Evolutionary conservation across 352 stramenopile species (phyloP).

Genomic region (Nothophytophthora sp.): DNA sequence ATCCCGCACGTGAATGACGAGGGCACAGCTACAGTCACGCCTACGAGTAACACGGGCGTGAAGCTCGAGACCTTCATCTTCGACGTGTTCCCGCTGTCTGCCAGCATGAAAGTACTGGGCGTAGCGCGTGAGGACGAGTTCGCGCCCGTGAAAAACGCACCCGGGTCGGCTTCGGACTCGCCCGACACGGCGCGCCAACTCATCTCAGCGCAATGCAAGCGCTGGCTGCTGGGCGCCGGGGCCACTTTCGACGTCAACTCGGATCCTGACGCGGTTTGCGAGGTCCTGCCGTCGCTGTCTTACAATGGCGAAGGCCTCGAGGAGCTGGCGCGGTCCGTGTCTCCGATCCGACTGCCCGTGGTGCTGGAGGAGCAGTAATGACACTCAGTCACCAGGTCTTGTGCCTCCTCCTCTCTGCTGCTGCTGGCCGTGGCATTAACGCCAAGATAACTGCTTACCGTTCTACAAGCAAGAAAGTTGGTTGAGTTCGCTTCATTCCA

Average conservation of each 20-base stretch:
- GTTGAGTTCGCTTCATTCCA: too few relatives aligned
- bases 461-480: too few relatives aligned
- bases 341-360: slow-evolving; percentile 43
- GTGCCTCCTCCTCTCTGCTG: too few relatives aligned
- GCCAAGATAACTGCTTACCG: too few relatives aligned
- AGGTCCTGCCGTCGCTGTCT: slow-evolving; percentile 80
- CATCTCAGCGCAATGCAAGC: slow-evolving; percentile 54
- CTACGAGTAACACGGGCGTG: slow-evolving; percentile 85
- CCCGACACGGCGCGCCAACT: slow-evolving; percentile 74
- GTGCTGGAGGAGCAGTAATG: too few relatives aligned
- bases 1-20: slow-evolving; percentile 84
- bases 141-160: slow-evolving; percentile 89
- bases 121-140: slow-evolving; percentile 91
- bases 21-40: slow-evolving; percentile 55
- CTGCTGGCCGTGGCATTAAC: too few relatives aligned
- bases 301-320: slow-evolving; percentile 85
- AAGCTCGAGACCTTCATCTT: slow-evolving; percentile 98
- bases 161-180: slow-evolving; percentile 67
- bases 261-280: slow-evolving; percentile 41
- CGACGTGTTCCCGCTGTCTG: slow-evolving; percentile 86
- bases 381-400: too few relatives aligned
- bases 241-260: slow-evolving; percentile 35
- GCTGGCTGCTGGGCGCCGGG: slow-evolving; percentile 63
- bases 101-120: too few relatives aligned
- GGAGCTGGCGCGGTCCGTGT: slow-evolving; percentile 29